These are phyloP conservation scores for Eucalyptus pumila DNA, from an alignment of 345 rosid species.

Conservation along the genomic window DNA sequence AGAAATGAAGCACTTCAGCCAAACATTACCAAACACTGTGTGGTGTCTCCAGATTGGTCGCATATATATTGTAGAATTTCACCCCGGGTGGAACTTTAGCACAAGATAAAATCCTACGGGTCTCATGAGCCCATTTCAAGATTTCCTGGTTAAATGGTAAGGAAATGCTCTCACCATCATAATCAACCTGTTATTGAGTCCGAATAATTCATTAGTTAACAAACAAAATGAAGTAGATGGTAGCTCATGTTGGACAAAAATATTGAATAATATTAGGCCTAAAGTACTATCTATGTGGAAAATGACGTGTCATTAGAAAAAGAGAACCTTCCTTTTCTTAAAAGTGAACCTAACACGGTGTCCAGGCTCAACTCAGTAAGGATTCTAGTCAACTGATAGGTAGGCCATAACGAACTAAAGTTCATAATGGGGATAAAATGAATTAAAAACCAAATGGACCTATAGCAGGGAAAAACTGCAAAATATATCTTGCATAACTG, in stretches of 20 bases:
- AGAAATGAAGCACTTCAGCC: neutral
- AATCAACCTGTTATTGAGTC: conserved; percentile 34
- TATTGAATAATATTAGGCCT: neutral
- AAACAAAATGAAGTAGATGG: neutral
- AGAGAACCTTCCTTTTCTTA: neutral
- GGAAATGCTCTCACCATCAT: conserved; percentile 48
- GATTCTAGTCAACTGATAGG: neutral
- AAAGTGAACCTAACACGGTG: neutral
- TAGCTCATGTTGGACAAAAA: neutral
- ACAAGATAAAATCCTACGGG: conserved; percentile 25
- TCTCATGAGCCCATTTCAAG: conserved; percentile 80
- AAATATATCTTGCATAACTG: neutral
- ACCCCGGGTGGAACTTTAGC: conserved; percentile 81
- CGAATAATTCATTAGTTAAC: neutral
- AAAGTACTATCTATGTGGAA: neutral
- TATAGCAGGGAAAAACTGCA: neutral
- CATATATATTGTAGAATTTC: conserved; percentile 90
- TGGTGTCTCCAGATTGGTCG: conserved; percentile 74
- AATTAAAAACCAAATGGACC: neutral
- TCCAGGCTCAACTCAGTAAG: neutral
- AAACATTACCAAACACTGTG: conserved; percentile 76
- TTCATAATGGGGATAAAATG: neutral
- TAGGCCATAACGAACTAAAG: neutral
- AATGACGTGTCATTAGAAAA: neutral
- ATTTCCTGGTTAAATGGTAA: conserved; percentile 81